Percentiles rank a stretch among this genome's conserved stretches.
Evolutionary conservation across 108 stramenopile genomes (phyloP).

Genomic region (Fistulifera solaris): DNA sequence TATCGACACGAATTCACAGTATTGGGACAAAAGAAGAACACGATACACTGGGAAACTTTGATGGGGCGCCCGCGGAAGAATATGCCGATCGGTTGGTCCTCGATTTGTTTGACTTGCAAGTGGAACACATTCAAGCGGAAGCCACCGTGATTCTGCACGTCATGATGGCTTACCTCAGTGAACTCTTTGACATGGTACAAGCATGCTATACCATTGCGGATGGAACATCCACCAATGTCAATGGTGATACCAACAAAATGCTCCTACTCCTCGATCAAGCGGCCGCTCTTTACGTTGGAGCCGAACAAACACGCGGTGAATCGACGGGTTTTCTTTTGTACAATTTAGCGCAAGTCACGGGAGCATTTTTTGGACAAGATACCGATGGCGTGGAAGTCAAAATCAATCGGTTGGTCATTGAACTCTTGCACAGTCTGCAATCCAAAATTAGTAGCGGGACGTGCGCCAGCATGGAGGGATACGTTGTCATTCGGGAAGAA

Average conservation of each 20-base stretch:
- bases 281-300: conserved; percentile 69
- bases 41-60: conserved; percentile 39
- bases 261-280: conserved; percentile 45
- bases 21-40: conserved; percentile 34
- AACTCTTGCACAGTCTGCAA: conserved; percentile 30
- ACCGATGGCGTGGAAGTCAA: conserved; percentile 18
- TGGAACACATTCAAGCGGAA: conserved; percentile 30
- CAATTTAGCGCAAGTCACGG: conserved; percentile 41
- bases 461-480: conserved; percentile 18
- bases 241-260: conserved; percentile 1
- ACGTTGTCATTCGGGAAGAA: conserved; percentile 20
- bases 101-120: conserved; percentile 36
- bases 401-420: conserved; percentile 46
- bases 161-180: conserved; percentile 62
- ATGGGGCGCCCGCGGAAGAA: conserved; percentile 31
- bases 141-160: conserved; percentile 44
- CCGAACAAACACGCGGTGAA: conserved; percentile 34
- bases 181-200: conserved; percentile 38
- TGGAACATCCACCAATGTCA: not conserved
- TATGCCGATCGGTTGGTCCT: conserved; percentile 51
- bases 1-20: conserved; percentile 56
- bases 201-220: conserved; percentile 27
- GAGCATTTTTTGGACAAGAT: conserved; percentile 37
- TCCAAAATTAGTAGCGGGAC: conserved; percentile 7
- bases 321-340: conserved; percentile 54